Conservation (phyloP, 2,329 filamentous ascomycete species). For the Bipolaris gigantea region DNA sequence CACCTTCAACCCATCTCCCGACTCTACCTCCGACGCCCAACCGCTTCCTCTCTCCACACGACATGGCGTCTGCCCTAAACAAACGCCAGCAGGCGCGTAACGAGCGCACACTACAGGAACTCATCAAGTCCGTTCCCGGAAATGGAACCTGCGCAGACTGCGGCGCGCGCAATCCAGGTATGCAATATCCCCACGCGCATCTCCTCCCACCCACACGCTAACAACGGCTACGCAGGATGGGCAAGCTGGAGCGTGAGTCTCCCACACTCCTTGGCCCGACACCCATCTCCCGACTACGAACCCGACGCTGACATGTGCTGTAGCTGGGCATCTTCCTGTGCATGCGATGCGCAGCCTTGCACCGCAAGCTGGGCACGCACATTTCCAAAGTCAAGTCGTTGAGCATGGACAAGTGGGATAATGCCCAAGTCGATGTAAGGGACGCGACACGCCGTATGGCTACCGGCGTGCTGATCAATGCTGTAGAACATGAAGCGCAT, state of each 20-base stretch:
- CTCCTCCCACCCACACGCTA: constrained; percentile 21
- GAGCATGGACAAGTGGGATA: constrained; percentile 97
- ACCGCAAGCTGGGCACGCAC: constrained; percentile 95
- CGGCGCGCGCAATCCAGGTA: constrained; percentile 86
- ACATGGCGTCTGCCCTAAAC: constrained; percentile 75
- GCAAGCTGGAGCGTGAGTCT: constrained; percentile 88
- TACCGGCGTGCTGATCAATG: constrained; percentile 16
- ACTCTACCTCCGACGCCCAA: constrained; percentile 15
- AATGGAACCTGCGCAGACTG: constrained; percentile 97
- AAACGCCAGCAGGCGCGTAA: constrained; percentile 99
- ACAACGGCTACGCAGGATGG: constrained; percentile 66
- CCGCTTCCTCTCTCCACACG: constrained; percentile 21
- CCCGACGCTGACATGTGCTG: constrained; percentile 19
- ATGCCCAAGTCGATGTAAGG: constrained; percentile 91
- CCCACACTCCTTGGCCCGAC: background rate
- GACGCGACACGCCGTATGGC: background rate
- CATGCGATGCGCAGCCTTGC: constrained; percentile 93
- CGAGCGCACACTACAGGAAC: constrained; percentile 85
- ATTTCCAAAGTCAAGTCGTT: constrained; percentile 98
- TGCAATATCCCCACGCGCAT: constrained; percentile 37
- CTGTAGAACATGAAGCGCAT: constrained; percentile 87
- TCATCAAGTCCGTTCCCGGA: constrained; percentile 80
- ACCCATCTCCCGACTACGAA: background rate
- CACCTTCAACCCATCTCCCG: constrained; percentile 25
- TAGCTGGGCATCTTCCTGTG: constrained; percentile 95